Conservation (phyloP, 2,329 filamentous ascomycete species). For the Phialophora macrospora region DNA sequence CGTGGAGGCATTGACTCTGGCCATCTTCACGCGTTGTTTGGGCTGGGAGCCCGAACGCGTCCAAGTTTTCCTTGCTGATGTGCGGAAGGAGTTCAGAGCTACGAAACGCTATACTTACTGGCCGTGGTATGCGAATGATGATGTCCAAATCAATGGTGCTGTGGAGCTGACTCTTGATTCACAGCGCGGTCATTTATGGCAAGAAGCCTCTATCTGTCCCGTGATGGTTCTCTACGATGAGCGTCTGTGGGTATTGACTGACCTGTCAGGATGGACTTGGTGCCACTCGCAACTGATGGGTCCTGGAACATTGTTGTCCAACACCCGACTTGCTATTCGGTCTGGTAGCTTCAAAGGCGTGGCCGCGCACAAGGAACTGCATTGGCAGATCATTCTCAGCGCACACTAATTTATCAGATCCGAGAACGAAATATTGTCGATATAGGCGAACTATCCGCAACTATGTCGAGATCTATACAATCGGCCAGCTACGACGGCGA, state of each 20-base stretch:
- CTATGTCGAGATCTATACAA: background rate
- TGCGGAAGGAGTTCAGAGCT: conserved; percentile 35
- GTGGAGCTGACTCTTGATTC: background rate
- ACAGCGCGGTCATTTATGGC: conserved; percentile 15
- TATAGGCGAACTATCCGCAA: background rate
- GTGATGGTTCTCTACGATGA: background rate
- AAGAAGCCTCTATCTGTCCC: conserved; percentile 5
- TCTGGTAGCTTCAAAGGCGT: no score
- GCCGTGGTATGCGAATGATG: conserved; percentile 31
- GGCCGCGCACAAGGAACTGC: no score
- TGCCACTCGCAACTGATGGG: background rate
- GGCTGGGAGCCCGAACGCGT: conserved; percentile 34
- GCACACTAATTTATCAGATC: background rate
- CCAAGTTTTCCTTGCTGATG: conserved; percentile 35
- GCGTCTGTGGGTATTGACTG: background rate
- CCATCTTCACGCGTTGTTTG: conserved; percentile 23
- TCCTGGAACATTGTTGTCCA: background rate
- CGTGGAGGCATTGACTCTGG: conserved; percentile 21
- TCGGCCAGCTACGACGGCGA: no score
- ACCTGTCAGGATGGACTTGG: background rate
- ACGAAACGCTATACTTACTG: conserved; percentile 29
- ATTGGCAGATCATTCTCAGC: no score
- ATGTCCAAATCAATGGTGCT: conserved; percentile 33
- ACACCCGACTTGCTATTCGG: no score
- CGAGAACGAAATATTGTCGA: background rate